A percentile compares a stretch with the other conserved stretches of the same genome.
phyloP scores from a whole-genome alignment of 2,329 filamentous ascomycete species.

The Sporothrix protearum region DNA sequence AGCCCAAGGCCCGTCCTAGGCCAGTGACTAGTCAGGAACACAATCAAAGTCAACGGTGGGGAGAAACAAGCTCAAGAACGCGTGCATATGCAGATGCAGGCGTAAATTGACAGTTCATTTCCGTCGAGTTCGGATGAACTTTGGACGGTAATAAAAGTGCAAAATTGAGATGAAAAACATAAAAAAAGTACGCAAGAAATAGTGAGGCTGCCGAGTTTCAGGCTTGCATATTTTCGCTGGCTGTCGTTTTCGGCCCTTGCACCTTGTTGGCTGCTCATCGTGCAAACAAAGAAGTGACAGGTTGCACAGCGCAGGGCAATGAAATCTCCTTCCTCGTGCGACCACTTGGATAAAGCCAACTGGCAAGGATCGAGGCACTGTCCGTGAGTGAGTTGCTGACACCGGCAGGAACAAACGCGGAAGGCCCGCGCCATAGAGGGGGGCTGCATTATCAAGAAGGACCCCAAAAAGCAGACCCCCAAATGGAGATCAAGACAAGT shows the following conservation, averaged over 20 bases:
- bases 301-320: not conserved
- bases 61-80: not conserved
- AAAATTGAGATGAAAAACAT: not conserved
- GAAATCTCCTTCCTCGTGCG: not conserved
- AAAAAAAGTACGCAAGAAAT: not conserved
- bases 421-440: not conserved
- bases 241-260: not conserved
- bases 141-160: not conserved
- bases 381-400: not conserved
- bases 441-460: no score
- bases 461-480: no score
- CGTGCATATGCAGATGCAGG: not conserved
- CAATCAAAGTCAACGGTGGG: not conserved
- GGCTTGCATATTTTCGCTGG: not conserved
- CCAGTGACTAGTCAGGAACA: conserved; percentile 2
- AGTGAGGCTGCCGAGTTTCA: not conserved
- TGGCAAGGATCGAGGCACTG: not conserved
- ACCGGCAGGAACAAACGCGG: not conserved
- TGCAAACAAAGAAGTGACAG: not conserved
- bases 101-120: conserved; percentile 1
- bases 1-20: not conserved
- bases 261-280: not conserved
- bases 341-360: not conserved
- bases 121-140: not conserved
- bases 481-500: not conserved